Evolutionary conservation across 1,284 basidiomycete species (phyloP), one percentile per base, ranked within the genome.

Genomic region (Irpex rosettiformis): DNA sequence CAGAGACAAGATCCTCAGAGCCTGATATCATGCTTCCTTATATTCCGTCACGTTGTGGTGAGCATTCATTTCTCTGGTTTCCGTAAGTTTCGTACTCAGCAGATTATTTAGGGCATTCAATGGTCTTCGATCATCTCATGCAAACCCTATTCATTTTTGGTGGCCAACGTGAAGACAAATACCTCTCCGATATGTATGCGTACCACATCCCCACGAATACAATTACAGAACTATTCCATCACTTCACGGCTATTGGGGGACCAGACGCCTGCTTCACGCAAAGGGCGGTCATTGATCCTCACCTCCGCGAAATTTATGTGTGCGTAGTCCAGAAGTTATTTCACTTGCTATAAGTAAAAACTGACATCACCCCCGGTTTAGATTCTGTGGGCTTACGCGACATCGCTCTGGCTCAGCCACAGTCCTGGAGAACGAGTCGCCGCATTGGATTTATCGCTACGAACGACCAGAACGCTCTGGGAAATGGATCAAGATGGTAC

Each of bases 71-170:
- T n/a, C n/a, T n/a, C n/a, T n/a, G n/a, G n/a, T n/a, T n/a, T n/a
- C n/a, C n/a, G n/a, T n/a, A n/a, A n/a, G n/a, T n/a, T n/a, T n/a
- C n/a, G n/a, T n/a, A n/a, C n/a, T n/a, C n/a, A n/a, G n/a, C n/a
- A n/a, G n/a, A n/a, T n/a, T n/a, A n/a, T n/a, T n/a, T n/a, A 86
- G 87, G 88, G 0, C 89, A 92, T 70, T 89, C 87, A 0, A 91
- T 91, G 89, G 80, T 91, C 1, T 75, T 90, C 25, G 89, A 91
- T 59, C 76, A 84, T 1, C 69, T 66, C 11, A 73, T 79, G 1
- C 80, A 79, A 51, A 82, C 77, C 0, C 75, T 91, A 7, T 86
- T 82, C 69, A 84, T 91, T 51, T 86, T 91, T 62, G 87, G 83
- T 11, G 89, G 90, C 2, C 85, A 88, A 68, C 77, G 80, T 16